phyloP scores from a whole-genome alignment of 140 eudicot genomes.

The Anethum foeniculum region DNA sequence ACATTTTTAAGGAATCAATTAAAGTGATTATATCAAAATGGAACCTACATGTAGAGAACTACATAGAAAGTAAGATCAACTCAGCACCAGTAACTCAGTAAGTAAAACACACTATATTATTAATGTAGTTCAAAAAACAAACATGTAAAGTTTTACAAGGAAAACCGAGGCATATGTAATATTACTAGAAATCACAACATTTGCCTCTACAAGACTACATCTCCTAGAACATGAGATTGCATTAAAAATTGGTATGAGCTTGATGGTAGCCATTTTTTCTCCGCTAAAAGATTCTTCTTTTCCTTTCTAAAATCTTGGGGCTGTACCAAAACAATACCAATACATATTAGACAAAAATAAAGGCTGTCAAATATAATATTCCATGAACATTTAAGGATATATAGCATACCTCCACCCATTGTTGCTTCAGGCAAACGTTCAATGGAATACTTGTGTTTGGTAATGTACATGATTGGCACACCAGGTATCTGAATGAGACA shows the following conservation, averaged over 20 bases:
- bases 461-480: slow-evolving; percentile 98
- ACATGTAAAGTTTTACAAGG: neutral
- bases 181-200: neutral
- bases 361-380: neutral
- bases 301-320: slow-evolving; percentile 13
- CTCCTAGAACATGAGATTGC: neutral
- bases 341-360: neutral
- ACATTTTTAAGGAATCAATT: neutral
- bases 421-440: slow-evolving; percentile 99
- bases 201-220: neutral
- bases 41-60: neutral
- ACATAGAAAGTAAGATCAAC: neutral
- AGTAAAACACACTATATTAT: neutral
- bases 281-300: neutral
- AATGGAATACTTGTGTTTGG: slow-evolving; percentile 75
- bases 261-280: neutral
- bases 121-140: neutral
- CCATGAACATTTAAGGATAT: neutral
- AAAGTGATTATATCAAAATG: neutral
- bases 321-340: neutral
- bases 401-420: slow-evolving; percentile 90
- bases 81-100: neutral
- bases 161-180: neutral
- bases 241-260: neutral
- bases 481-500: slow-evolving; percentile 70